These are phyloP conservation scores for Botrytis elliptica DNA, from an alignment of 2,329 filamentous ascomycete species.

Conservation along the genomic window DNA sequence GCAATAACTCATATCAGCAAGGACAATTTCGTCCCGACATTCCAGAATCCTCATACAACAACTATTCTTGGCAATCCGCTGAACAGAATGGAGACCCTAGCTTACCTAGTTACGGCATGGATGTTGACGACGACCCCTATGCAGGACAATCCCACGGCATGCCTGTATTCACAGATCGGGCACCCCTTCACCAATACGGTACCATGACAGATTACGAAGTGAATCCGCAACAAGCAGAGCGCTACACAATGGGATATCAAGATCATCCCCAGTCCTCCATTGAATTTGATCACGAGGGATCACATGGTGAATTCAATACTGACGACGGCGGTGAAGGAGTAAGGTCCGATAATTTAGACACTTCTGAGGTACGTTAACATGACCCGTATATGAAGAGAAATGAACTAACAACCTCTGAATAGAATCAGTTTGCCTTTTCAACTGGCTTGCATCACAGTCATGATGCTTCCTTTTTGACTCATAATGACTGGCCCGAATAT, in stretches of 20 bases:
- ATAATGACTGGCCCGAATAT: neutral
- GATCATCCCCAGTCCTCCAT: neutral
- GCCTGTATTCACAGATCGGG: neutral
- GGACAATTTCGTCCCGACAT: neutral
- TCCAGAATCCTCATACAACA: neutral
- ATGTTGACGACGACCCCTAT: neutral
- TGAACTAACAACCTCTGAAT: neutral
- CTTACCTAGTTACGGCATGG: neutral
- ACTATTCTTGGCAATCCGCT: neutral
- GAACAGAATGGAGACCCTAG: neutral
- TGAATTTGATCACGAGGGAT: neutral
- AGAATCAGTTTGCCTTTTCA: neutral
- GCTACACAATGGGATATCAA: neutral
- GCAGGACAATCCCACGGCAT: neutral
- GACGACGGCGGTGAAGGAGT: slow-evolving; percentile 5
- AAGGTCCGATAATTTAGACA: slow-evolving; percentile 1
- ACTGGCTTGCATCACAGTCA: neutral
- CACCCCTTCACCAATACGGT: neutral
- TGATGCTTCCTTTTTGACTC: neutral
- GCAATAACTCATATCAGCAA: neutral
- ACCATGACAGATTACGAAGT: neutral
- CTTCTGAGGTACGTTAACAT: neutral
- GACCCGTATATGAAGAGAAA: slow-evolving; percentile 13
- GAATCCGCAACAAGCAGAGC: neutral
- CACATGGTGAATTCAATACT: neutral